phyloP scores from a whole-genome alignment of 192 early-diverging fungal genomes.

The Podila epicladia region DNA sequence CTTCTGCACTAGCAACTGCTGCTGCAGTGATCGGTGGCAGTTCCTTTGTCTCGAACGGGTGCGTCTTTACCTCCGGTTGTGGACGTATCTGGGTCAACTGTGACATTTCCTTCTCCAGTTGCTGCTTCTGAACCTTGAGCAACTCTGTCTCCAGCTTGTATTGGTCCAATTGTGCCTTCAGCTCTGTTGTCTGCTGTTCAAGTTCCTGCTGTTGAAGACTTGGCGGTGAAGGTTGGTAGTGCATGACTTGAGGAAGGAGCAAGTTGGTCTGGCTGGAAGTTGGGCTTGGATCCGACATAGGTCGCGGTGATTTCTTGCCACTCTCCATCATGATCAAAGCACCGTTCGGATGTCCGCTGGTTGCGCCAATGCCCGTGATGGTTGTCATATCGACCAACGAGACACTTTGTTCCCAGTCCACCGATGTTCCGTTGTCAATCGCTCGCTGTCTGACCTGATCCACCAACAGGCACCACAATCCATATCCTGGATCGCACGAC shows the following conservation, averaged over 20 bases:
- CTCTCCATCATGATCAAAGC: slow-evolving; percentile 8
- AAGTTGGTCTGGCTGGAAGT: slow-evolving; percentile 38
- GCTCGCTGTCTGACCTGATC: slow-evolving; percentile 44
- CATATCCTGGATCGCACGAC: slow-evolving; percentile 66
- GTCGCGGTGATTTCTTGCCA: slow-evolving; percentile 43
- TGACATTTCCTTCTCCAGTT: slow-evolving; percentile 24
- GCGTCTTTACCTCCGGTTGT: background rate
- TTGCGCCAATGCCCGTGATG: background rate
- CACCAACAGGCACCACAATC: slow-evolving; percentile 77
- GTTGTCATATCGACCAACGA: slow-evolving; percentile 18
- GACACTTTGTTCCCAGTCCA: slow-evolving; percentile 49
- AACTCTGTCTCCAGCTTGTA: slow-evolving; percentile 39
- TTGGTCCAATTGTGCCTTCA: slow-evolving; percentile 27
- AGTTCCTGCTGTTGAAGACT: slow-evolving; percentile 17
- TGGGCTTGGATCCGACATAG: slow-evolving; percentile 50
- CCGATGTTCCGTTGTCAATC: slow-evolving; percentile 33
- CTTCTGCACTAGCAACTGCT: background rate
- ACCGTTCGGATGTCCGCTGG: background rate
- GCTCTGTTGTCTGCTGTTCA: slow-evolving; percentile 14
- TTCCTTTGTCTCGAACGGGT: slow-evolving; percentile 37
- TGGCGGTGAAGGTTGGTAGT: slow-evolving; percentile 8
- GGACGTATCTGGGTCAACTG: background rate
- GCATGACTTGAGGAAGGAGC: slow-evolving; percentile 10
- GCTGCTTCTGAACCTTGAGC: slow-evolving; percentile 32
- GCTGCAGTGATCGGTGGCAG: slow-evolving; percentile 29